phyloP scores from a whole-genome alignment of 768 basidiomycete species.

The Mycena polygramma region DNA sequence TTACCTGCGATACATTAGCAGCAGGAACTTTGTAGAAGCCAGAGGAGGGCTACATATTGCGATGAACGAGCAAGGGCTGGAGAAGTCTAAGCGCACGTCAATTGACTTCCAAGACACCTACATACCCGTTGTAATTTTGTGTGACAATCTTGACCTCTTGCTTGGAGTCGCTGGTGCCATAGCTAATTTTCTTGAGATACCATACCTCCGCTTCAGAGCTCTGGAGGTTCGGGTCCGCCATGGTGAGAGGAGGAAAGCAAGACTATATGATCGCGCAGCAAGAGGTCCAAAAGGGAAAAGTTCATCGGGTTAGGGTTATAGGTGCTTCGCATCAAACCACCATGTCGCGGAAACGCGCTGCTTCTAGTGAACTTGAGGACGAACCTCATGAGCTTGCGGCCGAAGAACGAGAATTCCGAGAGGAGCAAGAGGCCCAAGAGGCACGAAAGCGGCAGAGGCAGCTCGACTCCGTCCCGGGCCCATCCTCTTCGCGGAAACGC shows the following conservation, averaged over 20 bases:
- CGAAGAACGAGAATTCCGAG: too few relatives aligned
- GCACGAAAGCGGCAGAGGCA: too few relatives aligned
- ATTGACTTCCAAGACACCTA: conserved; percentile 32
- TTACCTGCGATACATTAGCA: conserved; percentile 68
- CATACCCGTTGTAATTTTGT: conserved; percentile 88
- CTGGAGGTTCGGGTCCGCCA: conserved; percentile 20
- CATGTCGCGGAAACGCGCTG: too few relatives aligned
- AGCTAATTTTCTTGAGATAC: conserved; percentile 80
- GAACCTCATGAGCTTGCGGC: too few relatives aligned
- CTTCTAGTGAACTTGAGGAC: too few relatives aligned
- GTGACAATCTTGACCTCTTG: conserved; percentile 74
- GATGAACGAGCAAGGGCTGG: conserved; percentile 91
- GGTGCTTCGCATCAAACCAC: too few relatives aligned
- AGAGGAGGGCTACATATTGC: conserved; percentile 81
- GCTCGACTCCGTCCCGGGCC: too few relatives aligned
- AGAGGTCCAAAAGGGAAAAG: too few relatives aligned
- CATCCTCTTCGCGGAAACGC: too few relatives aligned
- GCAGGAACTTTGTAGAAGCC: conserved; percentile 6
- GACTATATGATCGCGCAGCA: too few relatives aligned
- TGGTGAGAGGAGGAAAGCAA: background rate
- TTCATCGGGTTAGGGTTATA: too few relatives aligned
- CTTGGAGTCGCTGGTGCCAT: conserved; percentile 50
- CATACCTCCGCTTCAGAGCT: conserved; percentile 72
- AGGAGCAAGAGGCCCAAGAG: too few relatives aligned
- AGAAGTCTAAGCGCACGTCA: conserved; percentile 12